phyloP scores from a whole-genome alignment of 805 yeast genomes.

The Citeromyces matritensis region DNA sequence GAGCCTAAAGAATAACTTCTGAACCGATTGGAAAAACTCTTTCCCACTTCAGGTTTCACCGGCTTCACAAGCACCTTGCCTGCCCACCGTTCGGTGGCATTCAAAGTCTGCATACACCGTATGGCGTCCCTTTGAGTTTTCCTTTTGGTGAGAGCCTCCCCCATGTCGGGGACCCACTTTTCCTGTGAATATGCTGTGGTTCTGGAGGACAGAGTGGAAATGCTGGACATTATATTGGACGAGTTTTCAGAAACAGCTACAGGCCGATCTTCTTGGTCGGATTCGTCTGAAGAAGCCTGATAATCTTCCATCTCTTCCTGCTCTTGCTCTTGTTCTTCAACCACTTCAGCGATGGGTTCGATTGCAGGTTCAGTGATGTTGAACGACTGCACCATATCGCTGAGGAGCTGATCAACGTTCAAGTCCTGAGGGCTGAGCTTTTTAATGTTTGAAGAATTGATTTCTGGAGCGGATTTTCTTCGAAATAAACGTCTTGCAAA shows the following conservation, averaged over 20 bases:
- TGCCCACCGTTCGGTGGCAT: constrained; percentile 18
- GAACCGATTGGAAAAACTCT: neutral
- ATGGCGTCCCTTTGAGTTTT: constrained; percentile 15
- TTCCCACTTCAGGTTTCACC: constrained; percentile 3
- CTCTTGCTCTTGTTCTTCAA: constrained; percentile 14
- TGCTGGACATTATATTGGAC: neutral
- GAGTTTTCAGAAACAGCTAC: constrained; percentile 3
- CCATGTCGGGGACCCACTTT: constrained; percentile 5
- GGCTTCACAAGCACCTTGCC: constrained; percentile 13
- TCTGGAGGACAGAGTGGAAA: constrained; percentile 1
- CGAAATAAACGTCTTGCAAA: too few relatives aligned
- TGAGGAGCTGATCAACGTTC: neutral
- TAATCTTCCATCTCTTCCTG: constrained; percentile 4
- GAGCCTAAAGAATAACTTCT: neutral
- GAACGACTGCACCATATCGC: neutral
- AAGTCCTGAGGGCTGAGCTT: neutral
- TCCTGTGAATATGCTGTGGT: constrained; percentile 1
- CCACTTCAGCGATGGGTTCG: constrained; percentile 8
- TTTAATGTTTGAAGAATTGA: neutral
- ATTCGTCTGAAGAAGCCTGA: constrained; percentile 10
- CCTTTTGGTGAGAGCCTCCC: constrained; percentile 9
- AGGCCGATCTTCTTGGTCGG: constrained; percentile 10
- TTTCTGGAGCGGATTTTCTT: neutral
- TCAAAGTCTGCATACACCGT: constrained; percentile 16
- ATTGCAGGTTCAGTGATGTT: neutral